Conservation (phyloP, 2,329 filamentous ascomycete genomes). For the Clonostachys rosea region DNA sequence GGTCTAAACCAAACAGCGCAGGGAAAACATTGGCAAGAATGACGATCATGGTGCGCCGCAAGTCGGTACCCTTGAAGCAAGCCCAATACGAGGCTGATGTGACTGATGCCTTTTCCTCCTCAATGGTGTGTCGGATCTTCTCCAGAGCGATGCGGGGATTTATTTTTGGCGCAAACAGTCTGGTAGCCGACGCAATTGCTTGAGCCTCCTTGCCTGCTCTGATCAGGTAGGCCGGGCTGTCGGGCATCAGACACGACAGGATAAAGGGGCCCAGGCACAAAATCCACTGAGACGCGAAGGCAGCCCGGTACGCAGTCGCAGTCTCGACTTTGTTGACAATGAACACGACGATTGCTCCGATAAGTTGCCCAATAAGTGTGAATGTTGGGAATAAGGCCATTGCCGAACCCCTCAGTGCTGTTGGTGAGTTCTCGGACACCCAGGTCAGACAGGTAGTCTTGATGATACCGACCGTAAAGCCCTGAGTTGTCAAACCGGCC, state of each 20-base stretch:
- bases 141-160: slow-evolving; percentile 3
- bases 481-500: slow-evolving; percentile 15
- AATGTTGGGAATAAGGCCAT: slow-evolving; percentile 45
- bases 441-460: slow-evolving; percentile 38
- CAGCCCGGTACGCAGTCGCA: slow-evolving; percentile 26
- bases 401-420: slow-evolving; percentile 35
- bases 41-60: slow-evolving; percentile 33
- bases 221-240: slow-evolving; percentile 44
- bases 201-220: slow-evolving; percentile 29
- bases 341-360: slow-evolving; percentile 37
- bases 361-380: slow-evolving; percentile 41
- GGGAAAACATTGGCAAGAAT: slow-evolving; percentile 35
- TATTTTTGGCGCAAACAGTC: slow-evolving; percentile 23
- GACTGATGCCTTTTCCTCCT: slow-evolving; percentile 23
- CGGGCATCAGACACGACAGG: slow-evolving; percentile 39
- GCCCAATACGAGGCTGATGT: slow-evolving; percentile 38
- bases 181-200: slow-evolving; percentile 38
- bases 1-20: slow-evolving; percentile 35
- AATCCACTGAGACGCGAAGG: slow-evolving; percentile 37
- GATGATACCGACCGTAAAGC: slow-evolving; percentile 28
- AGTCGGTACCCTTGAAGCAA: slow-evolving; percentile 36
- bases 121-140: slow-evolving; percentile 25
- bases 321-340: slow-evolving; percentile 11
- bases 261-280: slow-evolving; percentile 34
- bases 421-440: slow-evolving; percentile 42